These are phyloP conservation scores for Gnomoniopsis sp. DNA, from an alignment of 2,329 filamentous ascomycete genomes.

Conservation along the genomic window DNA sequence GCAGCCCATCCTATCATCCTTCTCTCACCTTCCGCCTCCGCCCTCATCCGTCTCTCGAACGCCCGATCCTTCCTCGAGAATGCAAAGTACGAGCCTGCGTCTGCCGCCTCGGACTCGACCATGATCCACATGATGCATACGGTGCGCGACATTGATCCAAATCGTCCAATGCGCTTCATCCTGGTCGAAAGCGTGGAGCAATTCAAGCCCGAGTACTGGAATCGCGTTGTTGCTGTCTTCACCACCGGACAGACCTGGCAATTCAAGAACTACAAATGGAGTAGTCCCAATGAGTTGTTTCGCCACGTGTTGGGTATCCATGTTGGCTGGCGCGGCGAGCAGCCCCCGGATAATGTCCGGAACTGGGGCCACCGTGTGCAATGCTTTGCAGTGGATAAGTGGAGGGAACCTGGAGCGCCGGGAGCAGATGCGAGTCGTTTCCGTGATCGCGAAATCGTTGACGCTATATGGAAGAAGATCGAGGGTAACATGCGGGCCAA, in stretches of 20 bases:
- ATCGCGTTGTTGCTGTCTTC: conserved; percentile 90
- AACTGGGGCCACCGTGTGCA: conserved; percentile 84
- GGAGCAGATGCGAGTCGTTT: conserved; percentile 59
- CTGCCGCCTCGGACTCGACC: conserved; percentile 67
- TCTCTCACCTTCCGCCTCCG: conserved; percentile 91
- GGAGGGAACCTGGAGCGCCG: conserved; percentile 51
- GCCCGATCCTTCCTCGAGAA: conserved; percentile 90
- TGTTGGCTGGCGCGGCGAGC: conserved; percentile 87
- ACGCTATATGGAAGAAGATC: conserved; percentile 86
- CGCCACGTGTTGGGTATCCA: conserved; percentile 82
- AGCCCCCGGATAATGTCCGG: conserved; percentile 71
- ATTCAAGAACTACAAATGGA: conserved; percentile 98
- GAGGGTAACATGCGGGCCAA: conserved; percentile 83
- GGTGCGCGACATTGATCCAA: conserved; percentile 67
- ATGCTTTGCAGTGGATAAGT: conserved; percentile 72
- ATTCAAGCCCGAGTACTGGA: conserved; percentile 99
- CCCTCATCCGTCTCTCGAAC: conserved; percentile 91
- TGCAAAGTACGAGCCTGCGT: conserved; percentile 75
- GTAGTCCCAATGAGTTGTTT: conserved; percentile 83
- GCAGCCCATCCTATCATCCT: conserved; percentile 86
- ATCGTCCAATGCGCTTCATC: conserved; percentile 83
- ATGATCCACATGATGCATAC: conserved; percentile 82
- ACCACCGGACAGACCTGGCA: conserved; percentile 98
- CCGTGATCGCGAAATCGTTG: conserved; percentile 89
- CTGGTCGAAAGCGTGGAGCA: conserved; percentile 89